Conservation (phyloP, 2,329 filamentous ascomycete genomes). For the Aspergillus felis region DNA sequence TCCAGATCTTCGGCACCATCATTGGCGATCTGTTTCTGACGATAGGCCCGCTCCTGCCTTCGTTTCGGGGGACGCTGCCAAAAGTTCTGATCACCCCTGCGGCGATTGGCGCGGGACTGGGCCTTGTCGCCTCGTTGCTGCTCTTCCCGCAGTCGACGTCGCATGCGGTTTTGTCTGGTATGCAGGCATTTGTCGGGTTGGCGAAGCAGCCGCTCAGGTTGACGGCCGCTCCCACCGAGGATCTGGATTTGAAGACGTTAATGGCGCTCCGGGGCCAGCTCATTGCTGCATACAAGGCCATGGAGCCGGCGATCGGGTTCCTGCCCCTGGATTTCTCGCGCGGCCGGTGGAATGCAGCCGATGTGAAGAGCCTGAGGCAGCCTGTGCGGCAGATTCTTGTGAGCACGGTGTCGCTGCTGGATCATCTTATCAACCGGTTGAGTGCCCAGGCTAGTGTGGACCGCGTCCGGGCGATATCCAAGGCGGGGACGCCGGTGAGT, state of each 20-base stretch:
- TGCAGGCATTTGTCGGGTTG: constrained; percentile 26
- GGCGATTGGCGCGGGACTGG: constrained; percentile 45
- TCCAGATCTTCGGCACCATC: constrained; percentile 47
- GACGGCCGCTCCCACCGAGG: constrained; percentile 13
- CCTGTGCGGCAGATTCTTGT: constrained; percentile 35
- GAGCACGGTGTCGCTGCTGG: constrained; percentile 34
- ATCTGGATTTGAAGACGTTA: constrained; percentile 17
- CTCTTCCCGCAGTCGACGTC: constrained; percentile 51
- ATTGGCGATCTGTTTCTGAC: constrained; percentile 45
- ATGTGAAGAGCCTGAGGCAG: constrained; percentile 37
- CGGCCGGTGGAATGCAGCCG: constrained; percentile 44
- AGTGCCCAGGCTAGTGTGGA: not conserved
- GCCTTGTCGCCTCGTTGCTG: constrained; percentile 40
- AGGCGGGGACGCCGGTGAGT: not conserved
- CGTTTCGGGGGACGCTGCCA: constrained; percentile 38
- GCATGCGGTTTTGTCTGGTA: constrained; percentile 36
- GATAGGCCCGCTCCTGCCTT: constrained; percentile 40
- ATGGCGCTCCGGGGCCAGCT: constrained; percentile 27
- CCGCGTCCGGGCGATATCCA: not conserved
- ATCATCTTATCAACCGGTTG: constrained; percentile 38
- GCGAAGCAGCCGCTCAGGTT: constrained; percentile 26
- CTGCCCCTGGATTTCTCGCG: constrained; percentile 46
- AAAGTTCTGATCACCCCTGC: constrained; percentile 43
- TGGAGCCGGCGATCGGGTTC: constrained; percentile 40
- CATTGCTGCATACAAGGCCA: constrained; percentile 35